phyloP scores from a whole-genome alignment of 805 yeast species.

The Kockiozyma suomiensis region DNA sequence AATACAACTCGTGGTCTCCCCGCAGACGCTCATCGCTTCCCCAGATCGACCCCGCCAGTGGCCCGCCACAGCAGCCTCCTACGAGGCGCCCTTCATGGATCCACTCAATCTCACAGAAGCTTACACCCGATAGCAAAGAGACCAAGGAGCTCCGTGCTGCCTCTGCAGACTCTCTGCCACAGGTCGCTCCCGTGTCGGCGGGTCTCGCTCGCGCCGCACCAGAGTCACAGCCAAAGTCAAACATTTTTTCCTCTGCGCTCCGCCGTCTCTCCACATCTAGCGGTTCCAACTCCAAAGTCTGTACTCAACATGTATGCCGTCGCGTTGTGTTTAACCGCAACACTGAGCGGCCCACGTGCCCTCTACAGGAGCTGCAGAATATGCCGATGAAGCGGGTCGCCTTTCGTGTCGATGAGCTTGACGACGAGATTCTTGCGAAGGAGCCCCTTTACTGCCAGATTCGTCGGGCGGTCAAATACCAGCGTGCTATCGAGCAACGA shows the following conservation, averaged over 20 bases:
- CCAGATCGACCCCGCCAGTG: no score
- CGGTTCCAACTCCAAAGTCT: not conserved
- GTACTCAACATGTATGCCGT: constrained; percentile 1
- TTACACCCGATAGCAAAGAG: constrained; percentile 5
- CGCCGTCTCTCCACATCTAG: constrained; percentile 24
- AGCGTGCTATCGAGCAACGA: constrained; percentile 7
- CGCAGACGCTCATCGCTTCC: no score
- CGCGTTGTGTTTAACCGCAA: constrained; percentile 31
- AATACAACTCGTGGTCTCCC: no score
- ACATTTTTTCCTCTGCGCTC: constrained; percentile 3
- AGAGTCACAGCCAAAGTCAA: constrained; percentile 1
- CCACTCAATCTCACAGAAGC: constrained; percentile 15
- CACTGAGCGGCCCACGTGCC: constrained; percentile 22
- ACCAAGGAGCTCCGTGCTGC: not conserved
- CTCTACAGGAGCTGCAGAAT: constrained; percentile 21
- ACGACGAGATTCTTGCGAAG: constrained; percentile 25
- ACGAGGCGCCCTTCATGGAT: constrained; percentile 26
- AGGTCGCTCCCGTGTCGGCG: not conserved
- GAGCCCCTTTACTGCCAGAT: constrained; percentile 31
- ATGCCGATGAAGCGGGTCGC: constrained; percentile 27
- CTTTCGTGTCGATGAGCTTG: constrained; percentile 31
- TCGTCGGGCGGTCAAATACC: constrained; percentile 22
- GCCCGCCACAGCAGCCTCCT: not conserved
- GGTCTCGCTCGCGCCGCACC: not conserved
- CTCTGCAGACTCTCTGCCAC: not conserved